Conservation (phyloP, 2,329 filamentous ascomycete species). For the Ophioceras dolichostomum region DNA sequence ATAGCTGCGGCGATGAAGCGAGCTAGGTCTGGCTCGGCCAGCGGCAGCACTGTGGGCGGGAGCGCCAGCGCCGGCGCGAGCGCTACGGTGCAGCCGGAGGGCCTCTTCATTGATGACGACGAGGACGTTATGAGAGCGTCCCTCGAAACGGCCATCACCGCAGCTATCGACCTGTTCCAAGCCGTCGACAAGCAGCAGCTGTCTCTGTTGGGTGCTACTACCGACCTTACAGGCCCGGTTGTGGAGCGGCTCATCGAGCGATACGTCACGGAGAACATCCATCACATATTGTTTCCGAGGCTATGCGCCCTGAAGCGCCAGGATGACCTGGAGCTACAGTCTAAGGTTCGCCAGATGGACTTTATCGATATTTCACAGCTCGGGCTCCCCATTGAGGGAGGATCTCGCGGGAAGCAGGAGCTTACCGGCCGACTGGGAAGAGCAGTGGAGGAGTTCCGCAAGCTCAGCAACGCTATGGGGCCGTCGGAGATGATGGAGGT, state of each 20-base stretch:
- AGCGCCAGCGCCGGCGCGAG: constrained; percentile 16
- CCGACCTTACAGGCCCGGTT: constrained; percentile 80
- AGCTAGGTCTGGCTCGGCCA: constrained; percentile 37
- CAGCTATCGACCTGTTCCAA: constrained; percentile 92
- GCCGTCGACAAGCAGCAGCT: constrained; percentile 92
- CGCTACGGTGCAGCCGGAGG: neutral
- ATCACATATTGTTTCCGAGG: constrained; percentile 77
- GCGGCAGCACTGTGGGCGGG: constrained; percentile 11
- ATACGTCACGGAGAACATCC: constrained; percentile 87
- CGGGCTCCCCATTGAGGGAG: constrained; percentile 74
- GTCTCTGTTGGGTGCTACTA: constrained; percentile 81
- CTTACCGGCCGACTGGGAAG: constrained; percentile 63
- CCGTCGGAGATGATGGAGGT: constrained; percentile 84
- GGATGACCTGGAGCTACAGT: constrained; percentile 80
- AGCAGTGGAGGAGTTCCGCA: constrained; percentile 82
- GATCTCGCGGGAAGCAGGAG: constrained; percentile 66
- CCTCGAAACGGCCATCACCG: constrained; percentile 82
- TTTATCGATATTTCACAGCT: constrained; percentile 91
- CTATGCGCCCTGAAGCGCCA: constrained; percentile 64
- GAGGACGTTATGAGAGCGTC: constrained; percentile 83
- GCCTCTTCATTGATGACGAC: constrained; percentile 59
- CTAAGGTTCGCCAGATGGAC: constrained; percentile 85
- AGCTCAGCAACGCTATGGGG: constrained; percentile 63
- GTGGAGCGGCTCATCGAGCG: constrained; percentile 92
- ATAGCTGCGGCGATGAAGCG: constrained; percentile 42